Base-by-base conservation (phyloP, 2,329 filamentous ascomycete genomes). In the Tolypocladium sp. region DNA sequence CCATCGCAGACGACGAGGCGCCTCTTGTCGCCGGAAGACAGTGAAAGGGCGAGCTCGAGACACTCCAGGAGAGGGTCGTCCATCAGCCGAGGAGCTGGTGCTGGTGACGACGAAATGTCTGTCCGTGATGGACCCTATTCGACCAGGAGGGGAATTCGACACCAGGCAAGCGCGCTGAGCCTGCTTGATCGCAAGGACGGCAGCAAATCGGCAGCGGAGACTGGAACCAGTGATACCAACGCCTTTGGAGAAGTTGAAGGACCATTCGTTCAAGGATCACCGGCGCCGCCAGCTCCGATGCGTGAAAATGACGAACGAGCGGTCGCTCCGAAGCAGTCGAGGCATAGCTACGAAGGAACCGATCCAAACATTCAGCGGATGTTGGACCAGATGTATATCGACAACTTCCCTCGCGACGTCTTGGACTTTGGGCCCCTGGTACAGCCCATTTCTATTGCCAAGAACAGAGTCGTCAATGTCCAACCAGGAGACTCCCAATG, bases 311-410 rank as follows among this genome's bases (percentile, higher is more conserved):
- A 68, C 13, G 64, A 68, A 17, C 66, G 71, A 13, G 69, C 71
- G 37, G 65, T 74, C 4, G 71, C 70, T 4, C 72, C 75, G 17
- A 80, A 79, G 44, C 83, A 83, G 35, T 66, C 68, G 3, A 87
- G 86, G 46, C 93, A 97, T 73, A 91, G 89, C 3, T 97, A 99
- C 69, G 82, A 85, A 52, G 94, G 94, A 1, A 92, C 89, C 59
- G 85, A 89, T 61, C 86, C 87, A 4, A 85, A 76, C 65, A 84
- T 89, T 57, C 75, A 89, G 55, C 82, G 82, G 67, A 87, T 89
- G 82, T 74, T 99, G 4, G 91, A 97, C 69, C 85, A 89, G 6
- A 92, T 97, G 76, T 97, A 93, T 68, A 80, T 86, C 33, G 84
- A 89, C 61, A 87, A 87, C 63, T 88, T 85, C 63, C 84, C 85